A percentile compares a stretch with the other conserved stretches of the same genome.
phyloP scores from a whole-genome alignment of 306 rosid genomes.

The Glycine soja region DNA sequence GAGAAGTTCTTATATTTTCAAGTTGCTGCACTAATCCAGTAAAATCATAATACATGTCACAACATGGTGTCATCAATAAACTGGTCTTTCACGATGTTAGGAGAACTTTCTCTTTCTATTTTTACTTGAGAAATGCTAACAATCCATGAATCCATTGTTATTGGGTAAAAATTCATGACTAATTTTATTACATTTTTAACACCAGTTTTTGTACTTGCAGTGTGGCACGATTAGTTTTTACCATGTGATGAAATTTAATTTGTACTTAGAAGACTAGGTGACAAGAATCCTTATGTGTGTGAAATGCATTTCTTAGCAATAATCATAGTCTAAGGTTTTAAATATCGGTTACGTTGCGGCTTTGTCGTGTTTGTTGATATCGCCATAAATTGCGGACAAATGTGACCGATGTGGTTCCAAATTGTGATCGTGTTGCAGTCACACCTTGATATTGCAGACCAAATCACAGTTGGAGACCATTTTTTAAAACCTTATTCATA shows the following conservation, averaged over 20 bases:
- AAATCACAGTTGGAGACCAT: too few relatives aligned
- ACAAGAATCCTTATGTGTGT: background rate
- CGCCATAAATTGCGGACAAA: too few relatives aligned
- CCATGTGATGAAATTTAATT: background rate
- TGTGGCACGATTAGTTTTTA: background rate
- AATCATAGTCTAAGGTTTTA: background rate
- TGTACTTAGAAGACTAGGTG: background rate
- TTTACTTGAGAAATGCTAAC: background rate
- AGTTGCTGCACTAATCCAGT: background rate
- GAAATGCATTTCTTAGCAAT: background rate
- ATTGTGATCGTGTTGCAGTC: too few relatives aligned
- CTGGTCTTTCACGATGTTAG: background rate
- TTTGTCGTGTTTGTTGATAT: too few relatives aligned
- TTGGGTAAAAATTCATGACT: background rate
- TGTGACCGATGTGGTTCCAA: too few relatives aligned
- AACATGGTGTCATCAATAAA: background rate
- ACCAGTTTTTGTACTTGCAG: background rate
- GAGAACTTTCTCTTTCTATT: background rate
- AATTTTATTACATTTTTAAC: background rate
- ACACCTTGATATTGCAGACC: too few relatives aligned
- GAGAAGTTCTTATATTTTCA: background rate
- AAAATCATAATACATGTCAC: background rate
- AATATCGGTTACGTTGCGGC: too few relatives aligned
- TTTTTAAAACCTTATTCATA: too few relatives aligned
- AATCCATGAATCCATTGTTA: background rate